These are phyloP conservation scores for Prunus yedoensis DNA, from an alignment of 331 rosid genomes.

Conservation along the genomic window DNA sequence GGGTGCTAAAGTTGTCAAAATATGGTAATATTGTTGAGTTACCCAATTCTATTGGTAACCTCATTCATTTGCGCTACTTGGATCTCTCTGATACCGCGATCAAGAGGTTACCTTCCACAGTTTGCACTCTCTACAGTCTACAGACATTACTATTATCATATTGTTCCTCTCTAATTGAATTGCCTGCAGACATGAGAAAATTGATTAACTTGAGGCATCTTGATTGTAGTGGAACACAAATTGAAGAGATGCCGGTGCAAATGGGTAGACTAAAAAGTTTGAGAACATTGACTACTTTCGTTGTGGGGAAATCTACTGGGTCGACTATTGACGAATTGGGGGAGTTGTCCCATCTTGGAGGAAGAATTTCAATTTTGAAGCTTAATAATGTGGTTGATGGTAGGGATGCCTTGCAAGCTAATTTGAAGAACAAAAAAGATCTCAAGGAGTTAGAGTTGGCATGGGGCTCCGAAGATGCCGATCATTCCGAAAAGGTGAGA, in stretches of 20 bases:
- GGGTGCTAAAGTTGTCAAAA: no score
- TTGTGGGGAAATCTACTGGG: background rate
- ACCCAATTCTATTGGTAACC: no score
- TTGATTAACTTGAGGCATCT: no score
- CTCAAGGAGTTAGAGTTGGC: background rate
- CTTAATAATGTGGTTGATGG: background rate
- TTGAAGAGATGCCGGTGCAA: background rate
- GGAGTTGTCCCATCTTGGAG: background rate
- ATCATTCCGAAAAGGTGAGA: background rate
- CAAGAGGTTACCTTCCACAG: no score
- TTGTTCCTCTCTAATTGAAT: no score
- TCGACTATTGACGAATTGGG: background rate
- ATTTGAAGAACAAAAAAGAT: background rate
- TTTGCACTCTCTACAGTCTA: no score
- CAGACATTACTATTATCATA: no score
- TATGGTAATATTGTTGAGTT: no score
- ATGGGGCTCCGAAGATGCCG: background rate
- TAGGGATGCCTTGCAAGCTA: background rate
- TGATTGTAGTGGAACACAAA: no score
- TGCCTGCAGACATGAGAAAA: no score
- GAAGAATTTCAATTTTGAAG: background rate
- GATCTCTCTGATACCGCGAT: no score
- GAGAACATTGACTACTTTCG: background rate
- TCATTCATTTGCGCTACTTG: no score
- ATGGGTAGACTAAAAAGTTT: background rate